Base-by-base conservation (phyloP, 2,329 filamentous ascomycete genomes). In the Ceratocystis smalleyi region DNA sequence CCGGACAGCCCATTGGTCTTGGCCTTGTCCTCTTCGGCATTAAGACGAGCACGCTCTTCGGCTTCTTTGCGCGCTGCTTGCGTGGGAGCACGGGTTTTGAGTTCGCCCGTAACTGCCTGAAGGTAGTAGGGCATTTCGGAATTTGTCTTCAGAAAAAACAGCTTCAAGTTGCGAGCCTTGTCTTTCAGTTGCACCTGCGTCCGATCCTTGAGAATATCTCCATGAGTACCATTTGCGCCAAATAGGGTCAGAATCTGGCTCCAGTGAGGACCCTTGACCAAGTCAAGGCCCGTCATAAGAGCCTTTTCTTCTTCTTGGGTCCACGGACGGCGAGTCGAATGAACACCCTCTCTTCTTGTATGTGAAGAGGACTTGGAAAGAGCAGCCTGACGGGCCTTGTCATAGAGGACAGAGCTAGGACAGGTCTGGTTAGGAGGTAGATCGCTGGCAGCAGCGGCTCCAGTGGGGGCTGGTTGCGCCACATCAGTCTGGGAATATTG, bases 141-240 rank as follows among this genome's bases (percentile, higher is more conserved):
- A 62, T 89, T 89, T 19, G 87, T 92, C 76, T 96, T 96, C 63
- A 96, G 76, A 74, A 95, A 95, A 76, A 94, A 95, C 0, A 96
- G 76, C 73, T 95, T 96, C 60, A 95, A 75, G 68, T 96, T 96
- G 61, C 90, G 81, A 0, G 90, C 90, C 74, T 96, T 96, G 72
- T 96, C 90, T 73, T 96, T 96, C 12, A 95, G 78, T 72, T 95
- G 91, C 0, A 96, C 91, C 71, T 96, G 90, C 55, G 91, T 95
- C 43, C 90, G 82, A 71, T 95, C 91, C 69, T 91, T 92, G 22
- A 95, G 79, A 27, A 92, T 87, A 69, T 92, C 87, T 59, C 85
- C 91, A 27, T 92, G 83, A 0, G 86, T 87, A 4, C 91, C 91
- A 51, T 86, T 87, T 0, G 83, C 81, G 0, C 91, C 91, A 71